Base-by-base conservation (phyloP, 345 rosid species). In the Cardamine occulta region DNA sequence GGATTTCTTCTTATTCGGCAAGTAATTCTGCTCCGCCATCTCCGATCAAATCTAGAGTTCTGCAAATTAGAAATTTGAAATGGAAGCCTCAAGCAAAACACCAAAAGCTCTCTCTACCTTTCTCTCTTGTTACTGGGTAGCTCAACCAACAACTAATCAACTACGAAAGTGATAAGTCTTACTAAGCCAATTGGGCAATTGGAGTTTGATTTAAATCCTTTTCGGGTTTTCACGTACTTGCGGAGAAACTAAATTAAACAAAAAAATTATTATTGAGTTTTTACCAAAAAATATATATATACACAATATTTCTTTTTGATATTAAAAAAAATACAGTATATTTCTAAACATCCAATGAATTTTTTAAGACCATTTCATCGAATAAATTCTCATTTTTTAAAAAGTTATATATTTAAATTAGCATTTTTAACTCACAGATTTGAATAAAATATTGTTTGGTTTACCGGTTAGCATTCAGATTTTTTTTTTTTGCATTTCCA, bases 1-100 rank as follows among this genome's bases (percentile, higher is more conserved):
- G 14, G 82, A 17, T 57, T 74, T 79, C 79, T 79, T 79, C 75
- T 79, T 79, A 42, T 68, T 67, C 47, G 79, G 75, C 24, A 47
- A 69, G 70, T 67, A 3, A 52, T 73, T 72, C 15, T 67, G 78
- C 70, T 62, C 72, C 68, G 63, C 73, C 82, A 74, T 80, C 63
- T 23, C 68, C 56, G 58, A 63, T 74, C 55, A 59, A 72, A 51
- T 11, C 29, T 13, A 32, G 21, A 64, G 56, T 13, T 57, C 58
- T 42, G 13, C 11, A 34, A 63, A 13, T 21, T 21, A 19, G 40
- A 29, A 21, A 18, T 55, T 40, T 53, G 47, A 31, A 68, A 52
- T 59, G 64, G 79, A 68, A 66, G 59, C 44, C 66, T 8, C 13
- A 57, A 13, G 52, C 78, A 13, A 74, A 66, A 21, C 52, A 47